Evolutionary conservation across 768 basidiomycete genomes (phyloP).

Genomic region (Kwoniella europaea): DNA sequence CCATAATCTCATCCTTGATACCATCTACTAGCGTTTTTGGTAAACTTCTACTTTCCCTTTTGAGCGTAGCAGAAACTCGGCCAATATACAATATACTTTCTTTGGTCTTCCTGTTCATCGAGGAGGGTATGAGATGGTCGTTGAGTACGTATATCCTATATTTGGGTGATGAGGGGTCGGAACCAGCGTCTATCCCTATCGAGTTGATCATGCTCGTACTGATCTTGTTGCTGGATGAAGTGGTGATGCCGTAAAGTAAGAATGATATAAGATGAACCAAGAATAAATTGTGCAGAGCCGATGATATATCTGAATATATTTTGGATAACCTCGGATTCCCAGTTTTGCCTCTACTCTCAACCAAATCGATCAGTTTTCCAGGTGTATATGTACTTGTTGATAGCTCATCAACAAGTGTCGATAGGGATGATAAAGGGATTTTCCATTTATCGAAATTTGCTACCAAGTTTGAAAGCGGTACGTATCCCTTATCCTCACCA

Average conservation of each 20-base stretch:
- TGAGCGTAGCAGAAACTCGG: constrained; percentile 81
- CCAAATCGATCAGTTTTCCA: constrained; percentile 78
- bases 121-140: constrained; percentile 73
- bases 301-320: constrained; percentile 73
- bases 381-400: constrained; percentile 56
- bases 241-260: constrained; percentile 75
- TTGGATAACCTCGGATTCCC: constrained; percentile 77
- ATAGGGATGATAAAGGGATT: constrained; percentile 76
- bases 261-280: constrained; percentile 80
- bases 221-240: constrained; percentile 42
- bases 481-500: constrained; percentile 66
- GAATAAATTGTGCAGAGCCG: constrained; percentile 81
- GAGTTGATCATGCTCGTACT: constrained; percentile 27
- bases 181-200: constrained; percentile 43
- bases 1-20: constrained; percentile 70
- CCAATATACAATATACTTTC: constrained; percentile 88
- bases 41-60: constrained; percentile 74
- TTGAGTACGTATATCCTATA: constrained; percentile 65
- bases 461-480: constrained; percentile 80
- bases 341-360: constrained; percentile 72
- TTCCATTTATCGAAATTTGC: constrained; percentile 89
- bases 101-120: constrained; percentile 71
- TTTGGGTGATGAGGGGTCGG: constrained; percentile 70
- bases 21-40: constrained; percentile 70
- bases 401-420: constrained; percentile 64